Evolutionary conservation across 1,284 basidiomycete species (phyloP), one percentile per base, ranked within the genome.

Genomic region (Exsudoporus floridanus): DNA sequence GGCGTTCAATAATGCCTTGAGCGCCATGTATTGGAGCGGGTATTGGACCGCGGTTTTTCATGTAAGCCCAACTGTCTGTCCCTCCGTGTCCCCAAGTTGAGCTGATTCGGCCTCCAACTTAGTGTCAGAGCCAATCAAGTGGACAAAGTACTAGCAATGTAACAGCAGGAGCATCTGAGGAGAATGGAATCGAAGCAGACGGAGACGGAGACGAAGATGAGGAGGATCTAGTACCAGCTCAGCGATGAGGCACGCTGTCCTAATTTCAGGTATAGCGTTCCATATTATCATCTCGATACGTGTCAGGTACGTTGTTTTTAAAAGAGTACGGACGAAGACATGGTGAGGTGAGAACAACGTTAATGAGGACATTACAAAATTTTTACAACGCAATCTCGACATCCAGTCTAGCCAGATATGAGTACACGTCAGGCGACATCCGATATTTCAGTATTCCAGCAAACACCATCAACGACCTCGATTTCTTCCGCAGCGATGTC

Each of bases 361-460:
- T 50, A 34, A 38, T 12, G 9, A 31, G 13, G 40, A 43, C 28
- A 48, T 27, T 31, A 50, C 37, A n/a, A 33, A 33, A 25, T 12
- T 52, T 51, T 50, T 63, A 89, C 60, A 90, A 73, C 31, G 86
- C 82, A 62, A 90, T 88, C 70, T 90, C 88, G 2, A 90, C 88
- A 60, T 90, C 87, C 59, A 89, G 62, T 52, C 86, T 77, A 12
- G 88, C 85, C 45, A 96, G 77, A 72, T 95, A 92, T 47, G 90
- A 89, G 74, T 96, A 95, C 55, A 96, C 88, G 69, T 97, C 92
- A 30, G 90, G 85, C 14, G 91, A 90, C 81, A 97, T 86, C 52
- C 92, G 81, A 70, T 94, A 92, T 59, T 92, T 87, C 52, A 96
- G 74, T 63, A 91, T 87, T 38, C 91, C 89, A 36, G 90, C 92